These are phyloP conservation scores for Ormosia emarginata DNA, from an alignment of 306 rosid species.

Conservation along the genomic window DNA sequence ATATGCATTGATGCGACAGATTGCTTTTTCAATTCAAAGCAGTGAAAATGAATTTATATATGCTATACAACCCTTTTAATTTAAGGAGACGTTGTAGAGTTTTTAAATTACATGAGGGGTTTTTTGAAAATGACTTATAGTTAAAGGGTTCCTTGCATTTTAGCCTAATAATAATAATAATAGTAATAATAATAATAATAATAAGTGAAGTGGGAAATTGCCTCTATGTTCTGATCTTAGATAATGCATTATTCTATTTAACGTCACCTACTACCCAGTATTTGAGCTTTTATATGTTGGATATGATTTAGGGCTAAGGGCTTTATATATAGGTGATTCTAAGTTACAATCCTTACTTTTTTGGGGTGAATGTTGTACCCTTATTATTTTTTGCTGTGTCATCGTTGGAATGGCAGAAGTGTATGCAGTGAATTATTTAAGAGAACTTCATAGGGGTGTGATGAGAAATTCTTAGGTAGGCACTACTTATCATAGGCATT, in stretches of 20 bases:
- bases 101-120: no score
- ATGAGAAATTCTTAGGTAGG: not conserved
- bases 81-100: no score
- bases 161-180: no score
- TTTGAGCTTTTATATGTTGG: not conserved
- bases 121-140: no score
- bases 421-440: not conserved
- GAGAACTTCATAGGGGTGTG: not conserved
- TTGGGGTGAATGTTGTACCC: not conserved
- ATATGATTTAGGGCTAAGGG: not conserved
- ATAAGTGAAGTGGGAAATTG: not conserved
- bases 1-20: not conserved
- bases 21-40: not conserved
- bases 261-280: not conserved
- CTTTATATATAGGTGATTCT: not conserved
- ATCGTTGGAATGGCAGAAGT: not conserved
- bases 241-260: not conserved
- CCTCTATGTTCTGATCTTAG: not conserved
- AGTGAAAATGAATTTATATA: not conserved
- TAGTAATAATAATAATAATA: not conserved
- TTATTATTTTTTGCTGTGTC: not conserved
- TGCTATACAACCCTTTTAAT: not conserved
- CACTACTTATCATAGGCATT: not conserved
- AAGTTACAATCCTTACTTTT: not conserved
- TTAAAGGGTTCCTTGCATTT: no score